A percentile compares a stretch with the other conserved stretches of the same genome.
These are phyloP conservation scores for Leucocoprinus sp. DNA, from an alignment of 768 basidiomycete species.

Conservation along the genomic window DNA sequence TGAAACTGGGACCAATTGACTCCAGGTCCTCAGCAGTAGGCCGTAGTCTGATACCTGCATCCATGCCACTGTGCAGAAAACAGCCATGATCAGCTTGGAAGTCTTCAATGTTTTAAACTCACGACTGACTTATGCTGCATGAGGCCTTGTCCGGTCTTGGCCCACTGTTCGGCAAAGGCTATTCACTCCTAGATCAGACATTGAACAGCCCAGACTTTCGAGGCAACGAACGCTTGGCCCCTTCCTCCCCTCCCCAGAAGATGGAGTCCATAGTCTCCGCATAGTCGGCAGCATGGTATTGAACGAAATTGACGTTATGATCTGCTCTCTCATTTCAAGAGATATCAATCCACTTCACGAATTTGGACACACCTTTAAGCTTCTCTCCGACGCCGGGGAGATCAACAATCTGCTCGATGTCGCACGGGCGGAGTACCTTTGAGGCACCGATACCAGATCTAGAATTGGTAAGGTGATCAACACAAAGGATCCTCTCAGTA, in stretches of 20 bases:
- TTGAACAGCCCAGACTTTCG: too few relatives aligned
- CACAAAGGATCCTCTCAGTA: neutral
- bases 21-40: slow-evolving; percentile 42
- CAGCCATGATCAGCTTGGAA: neutral
- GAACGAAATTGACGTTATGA: slow-evolving; percentile 29
- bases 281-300: slow-evolving; percentile 36
- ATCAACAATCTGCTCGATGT: slow-evolving; percentile 45
- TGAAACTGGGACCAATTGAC: slow-evolving; percentile 42
- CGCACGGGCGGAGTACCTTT: slow-evolving; percentile 35
- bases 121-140: slow-evolving; percentile 46
- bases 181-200: neutral
- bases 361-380: slow-evolving; percentile 35
- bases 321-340: slow-evolving; percentile 21
- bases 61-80: slow-evolving; percentile 33
- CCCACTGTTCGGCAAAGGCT: slow-evolving; percentile 22
- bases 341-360: neutral
- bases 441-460: slow-evolving; percentile 49
- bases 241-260: slow-evolving; percentile 30
- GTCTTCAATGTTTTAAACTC: neutral
- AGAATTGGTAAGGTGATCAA: neutral
- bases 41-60: slow-evolving; percentile 50
- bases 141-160: slow-evolving; percentile 32
- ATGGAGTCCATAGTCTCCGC: slow-evolving; percentile 42
- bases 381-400: slow-evolving; percentile 75
- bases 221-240: slow-evolving; percentile 29